Percentiles rank a stretch among this genome's conserved stretches.
These are phyloP conservation scores for Aspergillus sclerotiicarbonarius DNA, from an alignment of 495 filamentous ascomycete genomes.

Conservation along the genomic window DNA sequence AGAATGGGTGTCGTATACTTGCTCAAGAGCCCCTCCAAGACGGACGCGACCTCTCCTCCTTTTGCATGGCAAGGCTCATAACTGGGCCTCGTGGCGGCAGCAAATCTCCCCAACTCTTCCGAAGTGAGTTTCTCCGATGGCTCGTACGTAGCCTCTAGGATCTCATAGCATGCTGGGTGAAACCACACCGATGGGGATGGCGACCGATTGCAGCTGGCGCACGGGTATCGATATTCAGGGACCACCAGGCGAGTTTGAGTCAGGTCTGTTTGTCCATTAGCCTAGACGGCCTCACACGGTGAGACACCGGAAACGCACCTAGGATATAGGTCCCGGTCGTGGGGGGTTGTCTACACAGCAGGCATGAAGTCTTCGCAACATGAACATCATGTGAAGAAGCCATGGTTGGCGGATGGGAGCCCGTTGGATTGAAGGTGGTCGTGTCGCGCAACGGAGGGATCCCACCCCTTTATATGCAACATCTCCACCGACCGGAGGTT, in stretches of 20 bases:
- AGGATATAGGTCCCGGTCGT: background rate
- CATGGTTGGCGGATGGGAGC: no score
- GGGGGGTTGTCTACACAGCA: background rate
- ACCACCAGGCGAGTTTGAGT: background rate
- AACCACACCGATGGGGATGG: constrained; percentile 7
- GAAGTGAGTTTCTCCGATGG: constrained; percentile 2
- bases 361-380: background rate
- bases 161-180: constrained; percentile 2
- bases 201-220: background rate
- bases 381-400: background rate
- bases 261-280: background rate
- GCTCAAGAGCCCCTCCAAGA: constrained; percentile 8
- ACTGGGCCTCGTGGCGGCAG: background rate
- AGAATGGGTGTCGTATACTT: background rate
- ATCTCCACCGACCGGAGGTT: no score
- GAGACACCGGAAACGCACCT: background rate
- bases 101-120: constrained; percentile 2
- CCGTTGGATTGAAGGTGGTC: no score
- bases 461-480: no score
- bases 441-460: no score
- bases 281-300: no score
- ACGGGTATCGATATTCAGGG: background rate
- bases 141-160: constrained; percentile 1
- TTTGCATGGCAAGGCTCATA: background rate
- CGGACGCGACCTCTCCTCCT: background rate